A percentile compares a stretch with the other conserved stretches of the same genome.
Evolutionary conservation across 495 filamentous ascomycete genomes (phyloP).

Genomic region (Elaphomyces granulatus): DNA sequence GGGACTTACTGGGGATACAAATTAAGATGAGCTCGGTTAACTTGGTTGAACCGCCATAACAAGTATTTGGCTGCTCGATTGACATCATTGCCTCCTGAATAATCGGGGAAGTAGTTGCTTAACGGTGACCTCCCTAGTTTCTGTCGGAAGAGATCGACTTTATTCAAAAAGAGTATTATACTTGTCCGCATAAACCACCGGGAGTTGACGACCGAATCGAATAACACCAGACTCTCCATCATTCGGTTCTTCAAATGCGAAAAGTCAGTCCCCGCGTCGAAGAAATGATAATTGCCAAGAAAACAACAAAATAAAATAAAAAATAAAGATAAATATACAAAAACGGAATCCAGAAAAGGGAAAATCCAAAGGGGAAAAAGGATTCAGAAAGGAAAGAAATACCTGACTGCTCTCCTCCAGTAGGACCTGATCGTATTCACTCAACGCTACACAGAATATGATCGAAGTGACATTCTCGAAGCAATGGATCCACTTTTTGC

Average conservation of each 20-base stretch:
- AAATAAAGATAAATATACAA: too few relatives aligned
- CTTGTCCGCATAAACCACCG: slow-evolving; percentile 98
- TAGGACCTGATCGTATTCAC: slow-evolving; percentile 95
- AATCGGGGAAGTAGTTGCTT: slow-evolving; percentile 92
- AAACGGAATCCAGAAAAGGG: not conserved
- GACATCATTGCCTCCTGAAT: slow-evolving; percentile 92
- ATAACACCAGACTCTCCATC: slow-evolving; percentile 96
- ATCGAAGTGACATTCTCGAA: slow-evolving; percentile 99
- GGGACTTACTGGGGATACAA: slow-evolving; percentile 86
- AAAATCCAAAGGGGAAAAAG: slow-evolving; percentile 1
- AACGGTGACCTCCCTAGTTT: slow-evolving; percentile 83
- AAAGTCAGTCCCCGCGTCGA: too few relatives aligned
- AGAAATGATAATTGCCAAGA: too few relatives aligned
- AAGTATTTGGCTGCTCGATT: slow-evolving; percentile 96
- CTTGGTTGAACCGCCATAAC: slow-evolving; percentile 96
- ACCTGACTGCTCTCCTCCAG: slow-evolving; percentile 96
- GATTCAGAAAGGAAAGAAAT: slow-evolving; percentile 12
- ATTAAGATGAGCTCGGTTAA: slow-evolving; percentile 91
- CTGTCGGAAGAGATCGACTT: slow-evolving; percentile 93
- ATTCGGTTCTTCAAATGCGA: slow-evolving; percentile 65
- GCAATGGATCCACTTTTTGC: slow-evolving; percentile 99
- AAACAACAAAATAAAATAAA: too few relatives aligned
- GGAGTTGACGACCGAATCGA: slow-evolving; percentile 97
- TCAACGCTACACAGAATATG: slow-evolving; percentile 96
- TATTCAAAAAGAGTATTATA: slow-evolving; percentile 97